Conservation (phyloP, 1,284 basidiomycete genomes). For the Melampsora larici-populina region DNA sequence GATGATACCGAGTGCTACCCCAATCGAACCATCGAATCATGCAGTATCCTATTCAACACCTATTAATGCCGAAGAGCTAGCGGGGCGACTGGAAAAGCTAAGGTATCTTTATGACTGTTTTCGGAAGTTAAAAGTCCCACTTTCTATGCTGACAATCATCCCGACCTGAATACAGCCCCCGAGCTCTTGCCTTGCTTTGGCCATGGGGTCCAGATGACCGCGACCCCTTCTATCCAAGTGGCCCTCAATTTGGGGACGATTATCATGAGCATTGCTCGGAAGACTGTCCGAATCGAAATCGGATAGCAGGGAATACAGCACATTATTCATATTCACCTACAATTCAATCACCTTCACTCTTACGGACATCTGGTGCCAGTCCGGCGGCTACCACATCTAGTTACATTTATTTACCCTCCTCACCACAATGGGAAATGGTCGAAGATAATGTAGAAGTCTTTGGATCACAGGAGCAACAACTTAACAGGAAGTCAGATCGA, state of each 20-base stretch:
- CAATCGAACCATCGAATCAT: neutral
- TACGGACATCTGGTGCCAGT: neutral
- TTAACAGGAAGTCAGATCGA: neutral
- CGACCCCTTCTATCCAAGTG: conserved; percentile 22
- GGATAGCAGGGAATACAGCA: neutral
- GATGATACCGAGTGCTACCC: conserved; percentile 2
- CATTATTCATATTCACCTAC: neutral
- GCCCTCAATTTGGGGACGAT: conserved; percentile 25
- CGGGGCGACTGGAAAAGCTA: conserved; percentile 15
- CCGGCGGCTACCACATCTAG: neutral
- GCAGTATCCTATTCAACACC: neutral
- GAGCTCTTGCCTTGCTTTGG: conserved; percentile 21
- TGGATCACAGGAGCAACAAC: neutral
- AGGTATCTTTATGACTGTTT: neutral
- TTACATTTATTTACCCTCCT: neutral
- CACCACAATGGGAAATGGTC: neutral
- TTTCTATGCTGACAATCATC: neutral
- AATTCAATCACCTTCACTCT: neutral
- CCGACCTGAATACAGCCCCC: conserved; percentile 5
- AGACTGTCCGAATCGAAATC: conserved; percentile 12
- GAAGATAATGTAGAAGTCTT: neutral
- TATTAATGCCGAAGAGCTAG: conserved; percentile 13
- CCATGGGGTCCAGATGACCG: conserved; percentile 29
- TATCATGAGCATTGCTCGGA: conserved; percentile 24
- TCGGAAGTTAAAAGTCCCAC: neutral